Conservation (phyloP, 257 asterid genomes). For the Solanum clarkiae region DNA sequence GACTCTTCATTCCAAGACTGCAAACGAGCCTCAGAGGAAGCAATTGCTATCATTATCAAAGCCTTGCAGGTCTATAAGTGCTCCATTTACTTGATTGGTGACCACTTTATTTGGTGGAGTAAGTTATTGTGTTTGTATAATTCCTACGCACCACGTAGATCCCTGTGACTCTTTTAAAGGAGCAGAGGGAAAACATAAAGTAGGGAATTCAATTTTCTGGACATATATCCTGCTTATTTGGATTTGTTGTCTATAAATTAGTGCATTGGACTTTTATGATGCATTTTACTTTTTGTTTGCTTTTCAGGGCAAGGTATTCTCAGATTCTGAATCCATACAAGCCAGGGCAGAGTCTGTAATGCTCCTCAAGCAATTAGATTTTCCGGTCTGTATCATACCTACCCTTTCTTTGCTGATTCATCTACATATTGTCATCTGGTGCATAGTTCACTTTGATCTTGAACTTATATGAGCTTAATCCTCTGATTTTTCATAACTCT, state of each 20-base stretch:
- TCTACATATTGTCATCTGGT: neutral
- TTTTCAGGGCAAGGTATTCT: conserved; percentile 82
- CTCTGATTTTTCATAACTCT: neutral
- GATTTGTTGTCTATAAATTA: neutral
- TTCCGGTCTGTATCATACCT: conserved; percentile 48
- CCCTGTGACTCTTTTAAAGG: neutral
- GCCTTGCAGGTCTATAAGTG: conserved; percentile 51
- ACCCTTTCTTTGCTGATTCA: neutral
- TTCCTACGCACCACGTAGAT: neutral
- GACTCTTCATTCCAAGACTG: conserved; percentile 95
- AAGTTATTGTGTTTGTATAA: neutral
- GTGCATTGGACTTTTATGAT: neutral
- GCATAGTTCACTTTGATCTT: neutral
- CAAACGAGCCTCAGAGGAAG: conserved; percentile 85
- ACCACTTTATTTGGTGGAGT: neutral
- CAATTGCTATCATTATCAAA: conserved; percentile 48
- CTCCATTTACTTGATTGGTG: neutral
- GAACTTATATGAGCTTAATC: neutral
- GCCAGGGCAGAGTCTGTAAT: conserved; percentile 96
- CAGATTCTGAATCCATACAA: conserved; percentile 97
- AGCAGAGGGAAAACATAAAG: neutral
- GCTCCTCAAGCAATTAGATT: conserved; percentile 94
- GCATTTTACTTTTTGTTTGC: neutral
- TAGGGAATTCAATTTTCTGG: neutral
- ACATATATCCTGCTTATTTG: neutral